Percentiles rank a stretch among this genome's conserved stretches.
phyloP scores from a whole-genome alignment of 148 eudicot genomes.

The Heliamphora exappendiculata region DNA sequence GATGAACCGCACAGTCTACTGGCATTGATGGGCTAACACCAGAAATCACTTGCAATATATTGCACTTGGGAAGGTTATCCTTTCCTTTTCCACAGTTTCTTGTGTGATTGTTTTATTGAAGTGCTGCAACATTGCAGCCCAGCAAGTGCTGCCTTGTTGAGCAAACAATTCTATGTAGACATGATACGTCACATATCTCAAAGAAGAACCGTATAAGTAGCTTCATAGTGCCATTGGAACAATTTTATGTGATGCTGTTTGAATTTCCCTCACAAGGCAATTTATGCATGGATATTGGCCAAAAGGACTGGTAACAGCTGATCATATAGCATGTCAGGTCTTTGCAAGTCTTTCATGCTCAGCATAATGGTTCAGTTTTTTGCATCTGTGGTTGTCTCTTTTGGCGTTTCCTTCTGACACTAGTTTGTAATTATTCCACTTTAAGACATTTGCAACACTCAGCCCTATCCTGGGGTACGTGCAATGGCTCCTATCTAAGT shows the following conservation, averaged over 20 bases:
- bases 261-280: no score
- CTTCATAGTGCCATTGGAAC: not conserved
- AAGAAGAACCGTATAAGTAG: not conserved
- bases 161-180: not conserved
- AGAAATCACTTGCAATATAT: not conserved
- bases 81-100: not conserved
- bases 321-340: not conserved
- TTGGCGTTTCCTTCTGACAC: conserved; percentile 6
- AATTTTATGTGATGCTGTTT: not conserved
- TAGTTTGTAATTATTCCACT: conserved; percentile 3
- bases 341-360: not conserved
- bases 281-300: not conserved
- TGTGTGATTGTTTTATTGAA: not conserved
- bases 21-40: not conserved
- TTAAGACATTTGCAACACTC: conserved; percentile 86
- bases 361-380: no score
- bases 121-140: not conserved
- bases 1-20: not conserved
- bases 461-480: conserved; percentile 95
- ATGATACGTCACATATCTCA: not conserved
- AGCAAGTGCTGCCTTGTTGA: not conserved
- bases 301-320: not conserved
- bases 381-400: no score
- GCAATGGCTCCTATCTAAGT: conserved; percentile 85
- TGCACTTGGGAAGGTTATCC: not conserved